Percentiles rank a stretch among this genome's conserved stretches.
Evolutionary conservation across 2,329 filamentous ascomycete genomes (phyloP).

Genomic region (Phaeophleospora eucalypticola): DNA sequence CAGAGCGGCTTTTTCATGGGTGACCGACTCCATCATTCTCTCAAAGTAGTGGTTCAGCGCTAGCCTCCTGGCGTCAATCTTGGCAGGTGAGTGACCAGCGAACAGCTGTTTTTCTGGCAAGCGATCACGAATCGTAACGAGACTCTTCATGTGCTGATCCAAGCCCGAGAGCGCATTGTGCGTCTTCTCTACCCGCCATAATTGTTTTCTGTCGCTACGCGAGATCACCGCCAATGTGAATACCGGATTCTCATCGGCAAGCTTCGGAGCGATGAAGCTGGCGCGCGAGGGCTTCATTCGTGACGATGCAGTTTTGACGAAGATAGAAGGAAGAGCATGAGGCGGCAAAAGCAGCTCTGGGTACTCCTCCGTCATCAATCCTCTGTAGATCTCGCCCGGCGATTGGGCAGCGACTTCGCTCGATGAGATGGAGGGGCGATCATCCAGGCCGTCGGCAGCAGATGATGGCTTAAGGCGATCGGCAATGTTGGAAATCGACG

Average conservation of each 20-base stretch:
- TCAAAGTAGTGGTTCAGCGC: constrained; percentile 85
- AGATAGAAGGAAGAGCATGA: constrained; percentile 80
- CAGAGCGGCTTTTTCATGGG: constrained; percentile 71
- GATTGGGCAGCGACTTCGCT: constrained; percentile 23
- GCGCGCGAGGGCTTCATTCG: constrained; percentile 88
- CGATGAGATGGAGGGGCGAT: constrained; percentile 23
- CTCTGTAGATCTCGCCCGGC: constrained; percentile 61
- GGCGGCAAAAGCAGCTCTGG: constrained; percentile 81
- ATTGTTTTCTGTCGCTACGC: constrained; percentile 68
- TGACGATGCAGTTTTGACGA: constrained; percentile 85
- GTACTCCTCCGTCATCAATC: constrained; percentile 79
- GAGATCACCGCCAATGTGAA: constrained; percentile 86
- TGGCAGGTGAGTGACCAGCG: constrained; percentile 86
- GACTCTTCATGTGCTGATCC: constrained; percentile 74
- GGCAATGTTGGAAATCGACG: constrained; percentile 15
- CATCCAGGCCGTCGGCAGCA: constrained; percentile 22
- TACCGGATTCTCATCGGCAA: constrained; percentile 85
- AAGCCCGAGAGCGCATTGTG: constrained; percentile 74
- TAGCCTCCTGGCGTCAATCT: constrained; percentile 77
- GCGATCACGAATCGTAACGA: constrained; percentile 66
- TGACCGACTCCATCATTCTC: constrained; percentile 73
- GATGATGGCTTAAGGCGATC: constrained; percentile 21
- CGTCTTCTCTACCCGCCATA: constrained; percentile 95
- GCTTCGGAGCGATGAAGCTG: constrained; percentile 74
- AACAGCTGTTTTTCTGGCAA: constrained; percentile 84